phyloP scores from a whole-genome alignment of 495 filamentous ascomycete species.

The Neurospora sublineolata region DNA sequence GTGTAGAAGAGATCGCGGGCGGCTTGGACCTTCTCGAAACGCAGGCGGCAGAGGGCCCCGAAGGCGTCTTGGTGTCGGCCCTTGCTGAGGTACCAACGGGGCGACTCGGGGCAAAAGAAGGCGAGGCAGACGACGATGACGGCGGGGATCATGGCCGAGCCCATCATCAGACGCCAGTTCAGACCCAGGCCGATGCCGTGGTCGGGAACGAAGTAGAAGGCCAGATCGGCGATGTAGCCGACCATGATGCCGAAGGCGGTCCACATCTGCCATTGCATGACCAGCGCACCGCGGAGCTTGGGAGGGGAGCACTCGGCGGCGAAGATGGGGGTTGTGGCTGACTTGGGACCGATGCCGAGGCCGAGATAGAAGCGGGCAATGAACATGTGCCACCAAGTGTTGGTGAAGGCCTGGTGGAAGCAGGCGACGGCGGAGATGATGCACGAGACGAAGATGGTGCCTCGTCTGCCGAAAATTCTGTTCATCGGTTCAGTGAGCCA shows the following conservation, averaged over 20 bases:
- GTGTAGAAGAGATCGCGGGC: conserved; percentile 78
- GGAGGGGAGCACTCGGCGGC: conserved; percentile 67
- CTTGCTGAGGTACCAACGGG: conserved; percentile 67
- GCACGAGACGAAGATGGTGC: conserved; percentile 74
- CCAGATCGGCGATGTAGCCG: conserved; percentile 61
- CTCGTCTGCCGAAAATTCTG: conserved; percentile 64
- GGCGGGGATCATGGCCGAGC: conserved; percentile 62
- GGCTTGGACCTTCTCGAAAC: conserved; percentile 62
- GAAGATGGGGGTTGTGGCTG: conserved; percentile 63
- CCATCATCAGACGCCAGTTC: conserved; percentile 81
- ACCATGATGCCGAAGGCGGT: conserved; percentile 77
- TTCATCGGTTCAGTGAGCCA: conserved; percentile 80
- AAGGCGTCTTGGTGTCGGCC: conserved; percentile 55
- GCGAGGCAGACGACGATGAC: conserved; percentile 59
- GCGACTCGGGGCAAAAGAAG: conserved; percentile 61
- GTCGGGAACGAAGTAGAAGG: conserved; percentile 54
- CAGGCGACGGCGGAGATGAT: conserved; percentile 49
- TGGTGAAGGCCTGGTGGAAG: conserved; percentile 66
- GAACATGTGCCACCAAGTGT: conserved; percentile 66
- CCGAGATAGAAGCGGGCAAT: conserved; percentile 61
- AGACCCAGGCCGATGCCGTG: conserved; percentile 45
- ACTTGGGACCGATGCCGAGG: conserved; percentile 72
- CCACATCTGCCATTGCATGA: conserved; percentile 74
- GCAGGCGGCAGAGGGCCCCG: conserved; percentile 51
- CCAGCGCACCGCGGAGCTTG: conserved; percentile 57